Conservation (phyloP, 495 filamentous ascomycete species). For the Trichoderma orchidacearum region DNA sequence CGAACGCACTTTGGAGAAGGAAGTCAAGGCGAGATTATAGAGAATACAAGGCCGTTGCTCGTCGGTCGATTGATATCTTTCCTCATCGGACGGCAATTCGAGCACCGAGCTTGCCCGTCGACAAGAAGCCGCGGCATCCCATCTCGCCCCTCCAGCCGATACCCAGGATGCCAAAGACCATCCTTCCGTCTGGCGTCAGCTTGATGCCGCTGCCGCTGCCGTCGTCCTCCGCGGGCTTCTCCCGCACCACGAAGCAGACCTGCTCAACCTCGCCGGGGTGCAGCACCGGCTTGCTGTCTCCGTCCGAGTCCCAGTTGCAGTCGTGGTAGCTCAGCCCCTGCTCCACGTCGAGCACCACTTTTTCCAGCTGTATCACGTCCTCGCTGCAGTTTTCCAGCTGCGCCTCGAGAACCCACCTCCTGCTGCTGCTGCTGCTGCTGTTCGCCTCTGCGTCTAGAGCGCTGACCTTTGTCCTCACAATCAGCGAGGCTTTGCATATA, state of each 20-base stretch:
- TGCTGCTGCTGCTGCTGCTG: conserved; percentile 5
- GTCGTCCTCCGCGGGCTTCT: conserved; percentile 31
- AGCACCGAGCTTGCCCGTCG: conserved; percentile 68
- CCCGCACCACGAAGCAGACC: conserved; percentile 76
- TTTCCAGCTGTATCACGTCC: conserved; percentile 46
- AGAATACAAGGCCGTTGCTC: too few relatives aligned
- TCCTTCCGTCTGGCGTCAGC: conserved; percentile 42
- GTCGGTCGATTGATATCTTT: neutral
- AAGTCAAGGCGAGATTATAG: too few relatives aligned
- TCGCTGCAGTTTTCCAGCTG: conserved; percentile 89
- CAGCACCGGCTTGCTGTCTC: conserved; percentile 45
- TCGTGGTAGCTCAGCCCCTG: conserved; percentile 28
- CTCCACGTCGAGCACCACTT: conserved; percentile 36
- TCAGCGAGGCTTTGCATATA: conserved; percentile 73
- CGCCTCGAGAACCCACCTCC: conserved; percentile 63
- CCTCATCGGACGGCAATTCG: neutral
- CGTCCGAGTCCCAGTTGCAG: conserved; percentile 38
- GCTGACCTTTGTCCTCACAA: conserved; percentile 79
- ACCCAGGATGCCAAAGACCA: conserved; percentile 65
- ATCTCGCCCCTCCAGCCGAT: conserved; percentile 82
- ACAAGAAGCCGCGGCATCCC: conserved; percentile 79
- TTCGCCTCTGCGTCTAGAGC: conserved; percentile 28
- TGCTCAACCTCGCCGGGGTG: conserved; percentile 81
- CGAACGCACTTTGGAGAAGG: too few relatives aligned
- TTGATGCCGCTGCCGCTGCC: conserved; percentile 33